Evolutionary conservation across 352 stramenopile genomes (phyloP), one percentile per base, ranked within the genome.

Genomic region (Globisporangium paddicum): DNA sequence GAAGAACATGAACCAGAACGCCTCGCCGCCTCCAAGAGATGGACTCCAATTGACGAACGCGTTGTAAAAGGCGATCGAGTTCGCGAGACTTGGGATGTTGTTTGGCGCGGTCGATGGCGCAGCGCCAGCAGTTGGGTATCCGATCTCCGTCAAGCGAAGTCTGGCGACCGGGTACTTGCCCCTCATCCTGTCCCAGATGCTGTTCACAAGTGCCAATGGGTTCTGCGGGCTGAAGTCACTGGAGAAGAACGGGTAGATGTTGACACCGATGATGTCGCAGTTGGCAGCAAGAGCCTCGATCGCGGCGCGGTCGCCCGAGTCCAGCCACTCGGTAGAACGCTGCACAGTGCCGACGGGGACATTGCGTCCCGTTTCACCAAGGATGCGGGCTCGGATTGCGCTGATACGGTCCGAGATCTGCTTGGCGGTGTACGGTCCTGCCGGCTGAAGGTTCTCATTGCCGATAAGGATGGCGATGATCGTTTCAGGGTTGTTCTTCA

Each of bases 1-100:
- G 49, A 90, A 95, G 54, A 88, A 85, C 69, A 82, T 87, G 67
- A 91, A 92, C 85, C 82, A 95, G 49, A 92, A 95, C 8, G 69
- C 59, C 48, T 87, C 72, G 18, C 73, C 62, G 5, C 81, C 79
- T 1, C 73, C 73, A 2, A 30, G 58, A 0, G 34, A 55, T 11
- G 81, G 82, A 11, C 58, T 78, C 82, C 82, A 92, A 44, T 86
- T 83, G 26, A 79, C 19, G 32, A 87, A 80, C 2, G 66, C 70
- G n/a, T 78, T 69, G 64, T 90, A 93, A 59, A 86, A 92, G 1
- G 49, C 42, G 38, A 74, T 50, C 0, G 79, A 73, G 53, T 83
- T 82, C 1, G 30, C 60, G n/a, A 90, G 14, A 21, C 67, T 85
- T 18, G 85, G 79, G 1, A 79, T 47, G 32, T 86, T 87, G 40